Percentiles rank a stretch among this genome's conserved stretches.
These are phyloP conservation scores for Exophiala sideris DNA, from an alignment of 2,329 filamentous ascomycete species.

Conservation along the genomic window DNA sequence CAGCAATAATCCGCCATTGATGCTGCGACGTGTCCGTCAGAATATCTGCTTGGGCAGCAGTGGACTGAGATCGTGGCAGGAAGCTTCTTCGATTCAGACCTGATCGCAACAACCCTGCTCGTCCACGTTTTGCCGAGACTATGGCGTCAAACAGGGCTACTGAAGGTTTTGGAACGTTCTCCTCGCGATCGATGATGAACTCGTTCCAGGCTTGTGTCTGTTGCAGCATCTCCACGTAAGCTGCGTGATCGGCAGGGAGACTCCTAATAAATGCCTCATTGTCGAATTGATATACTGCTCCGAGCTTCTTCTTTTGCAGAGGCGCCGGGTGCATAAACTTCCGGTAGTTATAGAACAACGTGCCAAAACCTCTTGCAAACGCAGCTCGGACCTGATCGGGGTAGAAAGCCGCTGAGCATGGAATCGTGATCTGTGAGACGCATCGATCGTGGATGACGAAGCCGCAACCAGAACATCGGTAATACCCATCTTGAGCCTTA, in stretches of 20 bases:
- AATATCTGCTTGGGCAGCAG: slow-evolving; percentile 48
- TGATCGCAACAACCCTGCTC: slow-evolving; percentile 46
- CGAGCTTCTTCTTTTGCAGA: slow-evolving; percentile 56
- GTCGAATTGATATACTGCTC: slow-evolving; percentile 58
- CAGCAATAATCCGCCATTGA: slow-evolving; percentile 60
- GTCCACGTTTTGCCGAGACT: slow-evolving; percentile 61
- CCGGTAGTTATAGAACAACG: slow-evolving; percentile 66
- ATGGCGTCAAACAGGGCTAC: slow-evolving; percentile 64
- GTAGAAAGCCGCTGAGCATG: slow-evolving; percentile 65
- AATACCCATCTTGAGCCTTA: slow-evolving; percentile 58
- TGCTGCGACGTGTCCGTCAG: slow-evolving; percentile 62
- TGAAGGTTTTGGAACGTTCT: slow-evolving; percentile 42
- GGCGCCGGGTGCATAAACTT: slow-evolving; percentile 59
- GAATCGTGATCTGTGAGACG: slow-evolving; percentile 57
- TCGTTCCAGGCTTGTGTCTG: slow-evolving; percentile 66
- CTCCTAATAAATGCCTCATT: slow-evolving; percentile 64
- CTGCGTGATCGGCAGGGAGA: slow-evolving; percentile 61
- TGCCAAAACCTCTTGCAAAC: slow-evolving; percentile 67
- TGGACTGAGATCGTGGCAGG: slow-evolving; percentile 34
- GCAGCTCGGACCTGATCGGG: slow-evolving; percentile 65
- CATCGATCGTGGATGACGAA: slow-evolving; percentile 58
- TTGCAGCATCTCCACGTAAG: slow-evolving; percentile 61
- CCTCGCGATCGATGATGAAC: slow-evolving; percentile 63
- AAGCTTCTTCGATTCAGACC: slow-evolving; percentile 21
- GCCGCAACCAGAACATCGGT: slow-evolving; percentile 47